Conservation (phyloP, 169 alveolate species). For the Plasmodium ovale region DNA sequence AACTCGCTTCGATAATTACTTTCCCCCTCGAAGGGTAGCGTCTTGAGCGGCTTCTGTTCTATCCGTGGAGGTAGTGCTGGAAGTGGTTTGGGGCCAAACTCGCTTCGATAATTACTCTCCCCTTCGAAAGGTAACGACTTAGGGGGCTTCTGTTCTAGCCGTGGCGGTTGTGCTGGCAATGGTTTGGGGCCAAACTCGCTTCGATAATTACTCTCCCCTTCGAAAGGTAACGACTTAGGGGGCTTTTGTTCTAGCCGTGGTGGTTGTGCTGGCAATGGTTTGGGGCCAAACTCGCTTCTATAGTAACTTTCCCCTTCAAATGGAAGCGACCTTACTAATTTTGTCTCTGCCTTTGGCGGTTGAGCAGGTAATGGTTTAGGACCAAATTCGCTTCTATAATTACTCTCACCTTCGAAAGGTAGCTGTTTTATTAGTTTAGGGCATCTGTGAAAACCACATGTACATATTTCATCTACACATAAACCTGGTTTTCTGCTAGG, state of each 20-base stretch:
- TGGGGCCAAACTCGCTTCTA: slow-evolving; percentile 78
- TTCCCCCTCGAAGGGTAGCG: slow-evolving; percentile 78
- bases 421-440: slow-evolving; percentile 66
- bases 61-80: slow-evolving; percentile 17
- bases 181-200: slow-evolving; percentile 82
- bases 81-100: slow-evolving; percentile 74
- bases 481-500: slow-evolving; percentile 80
- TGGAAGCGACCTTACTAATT: slow-evolving; percentile 76
- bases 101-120: slow-evolving; percentile 73
- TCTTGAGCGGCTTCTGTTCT: slow-evolving; percentile 45
- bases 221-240: slow-evolving; percentile 80
- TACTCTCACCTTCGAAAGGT: slow-evolving; percentile 82
- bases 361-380: slow-evolving; percentile 79
- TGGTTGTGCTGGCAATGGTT: slow-evolving; percentile 77
- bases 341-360: slow-evolving; percentile 44
- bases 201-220: slow-evolving; percentile 77
- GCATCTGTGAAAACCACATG: slow-evolving; percentile 82
- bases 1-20: slow-evolving; percentile 71
- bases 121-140: slow-evolving; percentile 77
- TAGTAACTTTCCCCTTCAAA: slow-evolving; percentile 77
- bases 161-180: slow-evolving; percentile 65
- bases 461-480: slow-evolving; percentile 84
- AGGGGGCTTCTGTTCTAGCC: slow-evolving; percentile 49
- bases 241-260: slow-evolving; percentile 50
- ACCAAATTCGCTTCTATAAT: slow-evolving; percentile 77